phyloP scores from a whole-genome alignment of 371 early-diverging fungal species.

The Actinomortierella ambigua region DNA sequence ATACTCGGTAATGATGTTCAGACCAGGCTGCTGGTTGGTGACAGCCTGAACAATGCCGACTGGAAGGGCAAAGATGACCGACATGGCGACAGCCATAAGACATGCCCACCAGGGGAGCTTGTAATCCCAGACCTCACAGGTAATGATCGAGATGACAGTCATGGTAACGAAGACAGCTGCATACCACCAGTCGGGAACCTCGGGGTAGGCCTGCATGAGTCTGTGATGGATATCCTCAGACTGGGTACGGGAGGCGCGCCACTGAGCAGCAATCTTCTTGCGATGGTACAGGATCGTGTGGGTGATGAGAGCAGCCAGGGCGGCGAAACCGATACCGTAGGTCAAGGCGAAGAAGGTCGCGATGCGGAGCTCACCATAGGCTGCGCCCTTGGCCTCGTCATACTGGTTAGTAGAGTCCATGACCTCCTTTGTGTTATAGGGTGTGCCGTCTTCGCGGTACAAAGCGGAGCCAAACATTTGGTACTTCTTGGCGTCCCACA shows the following conservation, averaged over 20 bases:
- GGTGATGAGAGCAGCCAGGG: constrained; percentile 63
- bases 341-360: constrained; percentile 75
- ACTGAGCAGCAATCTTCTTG: constrained; percentile 35
- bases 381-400: constrained; percentile 54
- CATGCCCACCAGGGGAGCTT: constrained; percentile 74
- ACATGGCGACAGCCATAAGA: constrained; percentile 63
- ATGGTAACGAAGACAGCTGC: constrained; percentile 58
- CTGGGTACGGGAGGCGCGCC: constrained; percentile 48
- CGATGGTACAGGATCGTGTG: constrained; percentile 68
- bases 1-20: constrained; percentile 75
- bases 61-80: constrained; percentile 73
- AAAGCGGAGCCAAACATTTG: constrained; percentile 56
- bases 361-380: constrained; percentile 73
- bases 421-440: constrained; percentile 48
- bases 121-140: constrained; percentile 62
- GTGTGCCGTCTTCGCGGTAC: constrained; percentile 53
- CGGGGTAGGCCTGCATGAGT: constrained; percentile 54
- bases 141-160: constrained; percentile 59
- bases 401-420: constrained; percentile 48
- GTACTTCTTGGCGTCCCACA: constrained; percentile 61
- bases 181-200: constrained; percentile 83
- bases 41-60: constrained; percentile 78
- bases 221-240: constrained; percentile 52
- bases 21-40: constrained; percentile 68
- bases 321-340: constrained; percentile 68